Evolutionary conservation across 2,329 filamentous ascomycete genomes (phyloP).

Genomic region (Trichoderma oligosporum): DNA sequence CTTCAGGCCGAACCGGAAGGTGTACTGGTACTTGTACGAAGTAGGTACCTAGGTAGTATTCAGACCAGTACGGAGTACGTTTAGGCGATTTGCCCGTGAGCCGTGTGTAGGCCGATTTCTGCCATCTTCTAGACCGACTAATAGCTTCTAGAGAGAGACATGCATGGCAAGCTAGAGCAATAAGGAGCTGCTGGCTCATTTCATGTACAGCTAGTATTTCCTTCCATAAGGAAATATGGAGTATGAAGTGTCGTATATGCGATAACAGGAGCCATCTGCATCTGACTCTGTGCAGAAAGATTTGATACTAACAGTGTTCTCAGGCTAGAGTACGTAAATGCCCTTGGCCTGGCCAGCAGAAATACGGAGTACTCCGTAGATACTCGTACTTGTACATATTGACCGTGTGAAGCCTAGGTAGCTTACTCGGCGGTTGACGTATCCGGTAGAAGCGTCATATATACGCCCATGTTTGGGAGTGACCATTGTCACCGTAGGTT

Average conservation of each 20-base stretch:
- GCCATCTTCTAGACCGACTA: background rate
- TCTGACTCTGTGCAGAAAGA: background rate
- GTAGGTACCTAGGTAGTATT: no score
- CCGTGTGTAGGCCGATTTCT: background rate
- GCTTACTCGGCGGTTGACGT: background rate
- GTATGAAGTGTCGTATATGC: background rate
- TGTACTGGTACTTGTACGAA: background rate
- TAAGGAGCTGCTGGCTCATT: no score
- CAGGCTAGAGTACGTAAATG: background rate
- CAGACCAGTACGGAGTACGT: no score
- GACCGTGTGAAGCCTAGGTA: background rate
- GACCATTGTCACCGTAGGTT: conserved; percentile 3
- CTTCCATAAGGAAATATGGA: no score
- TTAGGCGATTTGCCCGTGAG: no score
- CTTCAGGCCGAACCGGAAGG: background rate
- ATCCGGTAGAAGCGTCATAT: conserved; percentile 3
- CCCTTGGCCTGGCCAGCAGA: background rate
- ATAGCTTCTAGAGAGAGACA: background rate
- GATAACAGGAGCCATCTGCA: background rate
- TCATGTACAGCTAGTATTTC: no score
- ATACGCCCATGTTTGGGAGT: conserved; percentile 2
- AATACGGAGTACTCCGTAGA: conserved; percentile 11
- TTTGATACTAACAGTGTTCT: background rate
- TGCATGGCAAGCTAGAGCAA: background rate
- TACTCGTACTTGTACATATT: background rate